Evolutionary conservation across 345 rosid species (phyloP).

Genomic region (Boechera retrofracta): DNA sequence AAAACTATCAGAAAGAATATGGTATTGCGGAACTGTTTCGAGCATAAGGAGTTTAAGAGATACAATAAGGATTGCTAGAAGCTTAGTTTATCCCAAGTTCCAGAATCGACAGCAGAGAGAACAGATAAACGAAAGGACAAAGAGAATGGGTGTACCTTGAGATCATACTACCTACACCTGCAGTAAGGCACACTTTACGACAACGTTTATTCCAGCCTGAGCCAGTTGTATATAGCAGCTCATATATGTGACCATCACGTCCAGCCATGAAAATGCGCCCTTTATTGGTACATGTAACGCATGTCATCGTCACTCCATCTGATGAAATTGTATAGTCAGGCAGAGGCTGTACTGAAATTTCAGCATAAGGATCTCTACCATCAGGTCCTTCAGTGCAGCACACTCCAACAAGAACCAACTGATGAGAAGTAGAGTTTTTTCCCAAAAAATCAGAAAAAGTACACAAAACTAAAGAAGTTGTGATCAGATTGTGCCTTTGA

Average conservation of each 20-base stretch:
- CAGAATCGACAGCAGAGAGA: constrained; percentile 21
- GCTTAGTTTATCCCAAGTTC: constrained; percentile 14
- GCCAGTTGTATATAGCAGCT: constrained; percentile 79
- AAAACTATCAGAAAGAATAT: constrained; percentile 16
- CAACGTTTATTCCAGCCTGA: constrained; percentile 94
- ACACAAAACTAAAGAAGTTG: constrained; percentile 19
- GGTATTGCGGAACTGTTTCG: not conserved
- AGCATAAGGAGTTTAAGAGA: constrained; percentile 5
- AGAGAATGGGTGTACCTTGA: constrained; percentile 61
- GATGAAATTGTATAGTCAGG: constrained; percentile 88
- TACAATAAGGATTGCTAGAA: constrained; percentile 4
- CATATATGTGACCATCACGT: constrained; percentile 93
- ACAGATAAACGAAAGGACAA: not conserved
- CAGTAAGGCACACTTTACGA: constrained; percentile 91
- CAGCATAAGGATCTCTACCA: constrained; percentile 91
- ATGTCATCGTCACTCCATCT: constrained; percentile 96
- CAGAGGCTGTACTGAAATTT: constrained; percentile 85
- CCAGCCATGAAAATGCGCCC: constrained; percentile 95
- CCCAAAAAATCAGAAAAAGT: constrained; percentile 11
- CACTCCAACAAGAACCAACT: constrained; percentile 96
- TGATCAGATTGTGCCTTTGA: constrained; percentile 11
- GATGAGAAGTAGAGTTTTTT: constrained; percentile 41
- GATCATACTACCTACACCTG: constrained; percentile 93
- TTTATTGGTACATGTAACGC: constrained; percentile 74
- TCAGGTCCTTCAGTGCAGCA: constrained; percentile 87